Base-by-base conservation (phyloP, 164 flowering plant genomes). In the Echeveria elegans region DNA sequence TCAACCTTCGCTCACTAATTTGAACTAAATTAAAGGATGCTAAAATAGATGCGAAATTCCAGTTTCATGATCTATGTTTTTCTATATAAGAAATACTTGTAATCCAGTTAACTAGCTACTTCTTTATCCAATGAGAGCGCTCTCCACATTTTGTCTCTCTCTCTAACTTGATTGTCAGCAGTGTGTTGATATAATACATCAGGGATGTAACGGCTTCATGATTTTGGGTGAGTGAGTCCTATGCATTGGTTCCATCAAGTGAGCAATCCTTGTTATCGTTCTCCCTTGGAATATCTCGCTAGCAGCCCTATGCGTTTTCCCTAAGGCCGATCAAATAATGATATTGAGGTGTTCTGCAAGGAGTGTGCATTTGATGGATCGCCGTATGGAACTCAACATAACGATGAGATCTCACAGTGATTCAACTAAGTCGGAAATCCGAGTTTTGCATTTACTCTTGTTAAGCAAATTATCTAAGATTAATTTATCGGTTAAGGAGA, bases 221-320 rank as follows among this genome's bases (percentile, higher is more conserved):
- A 53, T 1, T 53, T 26, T 26, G 60, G 60, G 60, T 53, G 60
- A 53, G 60, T 53, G 60, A 53, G 19, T 26, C 26, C 60, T 26
- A 53, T 53, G 60, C 60, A 2, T 9, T 53, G 60, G 8, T 53
- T 53, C 60, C 28, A 53, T 53, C 31, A 26, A 53, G 60, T 53
- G 60, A 53, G 60, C 60, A 53, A 53, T 53, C 31, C 60, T 53
- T 52, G 11, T 28, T 53, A 1, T 24, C 26, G 60, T 53, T 53
- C 60, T 16, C 31, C 60, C 60, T 53, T 53, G 60, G 60, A 26
- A 5, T 53, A 21, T 19, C 21, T 19, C 11, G 8, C 26, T 50
- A 2, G n/a, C n/a, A n/a, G 6, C 56, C 23, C 11, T 16, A 5
- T 50, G 9, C 2, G 23, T 34, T 21, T 4, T 50, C 9, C n/a